A percentile compares a stretch with the other conserved stretches of the same genome.
These are phyloP conservation scores for Sporisorium sorghi DNA, from an alignment of 1,284 basidiomycete species.

Conservation along the genomic window DNA sequence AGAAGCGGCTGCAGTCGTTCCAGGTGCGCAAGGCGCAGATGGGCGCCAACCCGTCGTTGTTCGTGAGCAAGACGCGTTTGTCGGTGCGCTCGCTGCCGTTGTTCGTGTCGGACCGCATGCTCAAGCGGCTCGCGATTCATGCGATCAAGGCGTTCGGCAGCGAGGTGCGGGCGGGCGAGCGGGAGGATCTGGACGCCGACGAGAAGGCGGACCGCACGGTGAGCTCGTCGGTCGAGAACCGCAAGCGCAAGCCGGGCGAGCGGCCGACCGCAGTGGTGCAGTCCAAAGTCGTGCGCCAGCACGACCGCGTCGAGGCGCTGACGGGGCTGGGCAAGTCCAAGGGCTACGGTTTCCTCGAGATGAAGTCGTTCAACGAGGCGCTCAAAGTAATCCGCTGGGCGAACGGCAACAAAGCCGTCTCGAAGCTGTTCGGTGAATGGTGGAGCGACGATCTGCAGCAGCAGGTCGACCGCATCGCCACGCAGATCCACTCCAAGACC, in stretches of 20 bases:
- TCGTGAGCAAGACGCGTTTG: conserved; percentile 91
- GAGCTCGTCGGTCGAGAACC: conserved; percentile 50
- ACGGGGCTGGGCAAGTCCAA: conserved; percentile 87
- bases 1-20: conserved; percentile 62
- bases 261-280: conserved; percentile 78
- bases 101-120: conserved; percentile 86
- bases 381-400: conserved; percentile 91
- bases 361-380: conserved; percentile 86
- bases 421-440: conserved; percentile 55
- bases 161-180: conserved; percentile 78
- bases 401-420: conserved; percentile 79
- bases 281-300: conserved; percentile 87
- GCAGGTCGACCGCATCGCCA: conserved; percentile 41
- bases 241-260: conserved; percentile 70
- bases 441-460: conserved; percentile 60
- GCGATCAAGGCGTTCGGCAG: conserved; percentile 82
- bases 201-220: conserved; percentile 74
- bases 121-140: conserved; percentile 87
- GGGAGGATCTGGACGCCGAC: conserved; percentile 78
- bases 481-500: conserved; percentile 41
- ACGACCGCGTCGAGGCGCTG: conserved; percentile 85
- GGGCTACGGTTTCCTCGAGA: conserved; percentile 96
- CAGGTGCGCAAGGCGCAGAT: conserved; percentile 62
- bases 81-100: conserved; percentile 91
- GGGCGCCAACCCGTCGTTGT: conserved; percentile 90